Evolutionary conservation across 768 basidiomycete species (phyloP), one percentile per base, ranked within the genome.

Genomic region (Sistotremastrum suecicum): DNA sequence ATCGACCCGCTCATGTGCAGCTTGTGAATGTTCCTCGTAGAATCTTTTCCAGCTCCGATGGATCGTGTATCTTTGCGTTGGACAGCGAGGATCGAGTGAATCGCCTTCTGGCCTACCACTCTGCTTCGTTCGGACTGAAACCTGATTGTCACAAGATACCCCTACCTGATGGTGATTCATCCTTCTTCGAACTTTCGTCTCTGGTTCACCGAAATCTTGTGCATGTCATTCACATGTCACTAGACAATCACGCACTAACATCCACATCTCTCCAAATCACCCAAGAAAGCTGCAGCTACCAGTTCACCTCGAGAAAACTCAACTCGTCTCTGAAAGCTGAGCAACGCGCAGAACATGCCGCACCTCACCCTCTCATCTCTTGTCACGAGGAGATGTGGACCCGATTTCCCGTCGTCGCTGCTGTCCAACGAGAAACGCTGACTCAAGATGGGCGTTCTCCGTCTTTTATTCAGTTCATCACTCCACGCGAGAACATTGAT

Each of bases 311-410:
- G 20, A 20, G 20, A 20, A 20, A 20, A 20, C 20, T 20, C 2
- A 20, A 20, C 20, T 20, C 20, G 20, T 20, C 20, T 20, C 20
- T 20, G 20, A 20, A 20, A 20, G 20, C 20, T 20, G 20, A 20
- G 20, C 20, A 20, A 20, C 20, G 20, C 20, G 20, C 20, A 20
- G 20, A 20, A 20, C 20, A 20, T 20, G 20, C 1, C 20, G 20
- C 20, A 20, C 1, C 2, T 48, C 78, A 76, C 44, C 67, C 60
- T 39, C 58, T 79, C 7, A 59, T 78, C n/a, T 71, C 75, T 50
- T 76, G 74, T 45, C 67, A 74, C 43, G 56, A 66, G 0, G 74
- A 76, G 9, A 70, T 76, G 20, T 78, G 76, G 76, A 74, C 66
- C 4, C 69, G 76, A 6, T 78, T 76, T 52, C 76, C 76, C 0